Evolutionary conservation across 208 protist genomes (phyloP).

Genomic region (Vickermania spadyakhi): DNA sequence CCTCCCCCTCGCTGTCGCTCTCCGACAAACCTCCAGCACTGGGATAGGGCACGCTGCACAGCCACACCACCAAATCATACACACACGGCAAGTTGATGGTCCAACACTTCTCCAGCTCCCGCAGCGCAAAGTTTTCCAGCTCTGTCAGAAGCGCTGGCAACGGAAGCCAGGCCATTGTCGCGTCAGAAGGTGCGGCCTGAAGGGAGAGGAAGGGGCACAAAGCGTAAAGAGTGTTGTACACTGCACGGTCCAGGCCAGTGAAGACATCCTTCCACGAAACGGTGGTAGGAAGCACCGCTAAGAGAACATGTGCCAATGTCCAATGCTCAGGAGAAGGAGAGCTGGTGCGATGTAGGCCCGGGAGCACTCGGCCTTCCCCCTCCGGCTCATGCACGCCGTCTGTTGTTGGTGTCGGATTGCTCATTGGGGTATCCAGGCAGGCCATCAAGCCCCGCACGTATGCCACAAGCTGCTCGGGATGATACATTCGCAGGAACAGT

Average conservation of each 20-base stretch:
- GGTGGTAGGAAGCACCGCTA: neutral
- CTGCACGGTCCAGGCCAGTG: neutral
- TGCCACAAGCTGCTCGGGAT: neutral
- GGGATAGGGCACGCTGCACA: neutral
- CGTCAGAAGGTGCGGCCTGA: neutral
- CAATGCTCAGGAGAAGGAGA: too few relatives aligned
- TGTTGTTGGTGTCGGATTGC: too few relatives aligned
- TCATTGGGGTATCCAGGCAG: too few relatives aligned
- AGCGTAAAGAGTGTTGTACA: constrained; percentile 1
- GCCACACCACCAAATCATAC: constrained; percentile 64
- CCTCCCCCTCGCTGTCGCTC: neutral
- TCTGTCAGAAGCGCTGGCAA: constrained; percentile 15
- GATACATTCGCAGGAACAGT: neutral
- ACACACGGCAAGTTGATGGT: constrained; percentile 57
- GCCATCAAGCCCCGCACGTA: neutral
- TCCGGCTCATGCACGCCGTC: too few relatives aligned
- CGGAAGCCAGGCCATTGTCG: too few relatives aligned
- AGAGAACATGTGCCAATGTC: neutral
- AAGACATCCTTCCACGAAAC: neutral
- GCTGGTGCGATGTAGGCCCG: too few relatives aligned
- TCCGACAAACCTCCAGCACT: constrained; percentile 13
- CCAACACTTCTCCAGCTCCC: constrained; percentile 68
- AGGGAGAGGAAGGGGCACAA: neutral
- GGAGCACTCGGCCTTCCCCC: too few relatives aligned
- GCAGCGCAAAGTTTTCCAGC: constrained; percentile 39